phyloP scores from a whole-genome alignment of 441 rosid species.

The Adansonia gregorii region DNA sequence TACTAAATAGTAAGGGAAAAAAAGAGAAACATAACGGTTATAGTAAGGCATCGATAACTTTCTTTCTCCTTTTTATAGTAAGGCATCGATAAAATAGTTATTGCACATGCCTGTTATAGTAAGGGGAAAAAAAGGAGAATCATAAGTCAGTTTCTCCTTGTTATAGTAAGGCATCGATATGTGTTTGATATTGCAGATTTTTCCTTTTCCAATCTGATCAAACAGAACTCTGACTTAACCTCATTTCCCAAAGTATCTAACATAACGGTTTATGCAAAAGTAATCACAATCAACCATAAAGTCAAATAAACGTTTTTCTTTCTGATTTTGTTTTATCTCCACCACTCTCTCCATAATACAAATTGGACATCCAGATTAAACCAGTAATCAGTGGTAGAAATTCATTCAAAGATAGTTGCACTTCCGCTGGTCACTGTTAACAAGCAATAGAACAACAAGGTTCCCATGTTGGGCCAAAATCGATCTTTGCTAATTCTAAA shows the following conservation, averaged over 20 bases:
- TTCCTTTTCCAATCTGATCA: slow-evolving; percentile 33
- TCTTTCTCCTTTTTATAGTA: too few species aligned
- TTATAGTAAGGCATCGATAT: slow-evolving; percentile 37
- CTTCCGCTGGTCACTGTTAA: slow-evolving; percentile 4
- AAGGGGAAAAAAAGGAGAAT: too few species aligned
- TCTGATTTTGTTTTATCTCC: neutral
- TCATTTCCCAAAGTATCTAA: slow-evolving; percentile 32
- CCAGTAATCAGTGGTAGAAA: too few species aligned
- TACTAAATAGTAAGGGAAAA: neutral
- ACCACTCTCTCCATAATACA: neutral
- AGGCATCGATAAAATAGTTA: too few species aligned
- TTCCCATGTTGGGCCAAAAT: slow-evolving; percentile 1
- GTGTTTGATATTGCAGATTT: slow-evolving; percentile 37
- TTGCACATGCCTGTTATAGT: too few species aligned
- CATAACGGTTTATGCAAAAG: slow-evolving; percentile 4
- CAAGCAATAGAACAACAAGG: neutral
- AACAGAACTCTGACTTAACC: slow-evolving; percentile 29
- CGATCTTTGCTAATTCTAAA: slow-evolving; percentile 16
- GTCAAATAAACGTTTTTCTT: slow-evolving; percentile 23
- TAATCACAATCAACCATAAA: slow-evolving; percentile 1
- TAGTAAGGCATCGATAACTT: too few species aligned
- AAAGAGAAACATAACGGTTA: neutral
- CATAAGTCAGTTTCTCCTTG: slow-evolving; percentile 41
- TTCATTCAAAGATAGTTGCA: neutral
- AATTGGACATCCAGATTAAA: too few species aligned